Evolutionary conservation across 1,284 basidiomycete genomes (phyloP), one percentile per base, ranked within the genome.

Genomic region (Ganoderma boninense): DNA sequence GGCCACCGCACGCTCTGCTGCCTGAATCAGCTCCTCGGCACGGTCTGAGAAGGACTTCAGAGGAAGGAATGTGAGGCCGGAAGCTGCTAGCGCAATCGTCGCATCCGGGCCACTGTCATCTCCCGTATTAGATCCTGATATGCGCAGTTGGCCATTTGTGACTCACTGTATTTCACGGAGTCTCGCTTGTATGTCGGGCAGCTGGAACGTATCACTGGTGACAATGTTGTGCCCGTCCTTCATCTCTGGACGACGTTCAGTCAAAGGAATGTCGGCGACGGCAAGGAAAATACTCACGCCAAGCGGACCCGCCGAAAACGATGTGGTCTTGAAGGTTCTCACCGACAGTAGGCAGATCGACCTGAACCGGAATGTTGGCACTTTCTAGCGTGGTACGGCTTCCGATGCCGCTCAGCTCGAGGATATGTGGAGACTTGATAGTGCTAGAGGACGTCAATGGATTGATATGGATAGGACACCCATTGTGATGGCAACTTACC

Each of bases 391-490:
- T 74, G 4, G 74, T 60, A 2, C 72, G 70, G 5, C 80, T 77
- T 13, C 85, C 84, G 20, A 85, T 78, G 18, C 84, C 85, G 6
- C 81, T 83, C 57, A 83, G 78, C 49, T 85, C 82, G n/a, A 86
- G 76, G 18, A 86, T 75, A 38, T 84, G 80, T 3, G 84, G 84
- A 18, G 83, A 80, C 73, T 85, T 83, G 68, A 85, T 60, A 1
- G 77, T 69, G 2, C 77, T 78, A 59, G 7, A 4, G 11, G 6
- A n/a, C 8, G 6, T 42, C 6, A 46, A 46, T n/a, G 44, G 6
- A 46, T 29, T 10, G 10, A 49, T 32, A 4, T 32, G 16, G 43
- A 23, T 23, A 35, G 5, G 49, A 14, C 35, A 23, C 32, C 4
- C 1, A n/a, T n/a, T 26, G 16, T 16, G 44, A 64, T 10, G n/a